Conservation (phyloP, 2,329 filamentous ascomycete genomes). For the Neofusicoccum ribis region DNA sequence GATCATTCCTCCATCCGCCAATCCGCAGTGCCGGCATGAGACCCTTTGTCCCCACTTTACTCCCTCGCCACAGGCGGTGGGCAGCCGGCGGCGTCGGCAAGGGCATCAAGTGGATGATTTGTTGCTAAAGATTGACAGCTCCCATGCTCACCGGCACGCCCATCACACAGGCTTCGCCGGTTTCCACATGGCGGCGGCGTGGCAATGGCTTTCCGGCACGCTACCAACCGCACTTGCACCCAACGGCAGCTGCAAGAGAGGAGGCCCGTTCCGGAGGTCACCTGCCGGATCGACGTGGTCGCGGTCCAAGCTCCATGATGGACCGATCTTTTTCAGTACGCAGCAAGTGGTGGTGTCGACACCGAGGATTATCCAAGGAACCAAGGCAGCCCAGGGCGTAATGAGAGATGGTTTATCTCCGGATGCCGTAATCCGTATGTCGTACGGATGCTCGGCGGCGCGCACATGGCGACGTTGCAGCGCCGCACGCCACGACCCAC, state of each 20-base stretch:
- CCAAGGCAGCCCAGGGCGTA: neutral
- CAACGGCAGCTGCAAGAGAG: neutral
- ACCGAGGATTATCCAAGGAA: constrained; percentile 6
- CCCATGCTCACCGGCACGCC: constrained; percentile 4
- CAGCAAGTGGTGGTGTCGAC: neutral
- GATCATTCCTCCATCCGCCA: constrained; percentile 14
- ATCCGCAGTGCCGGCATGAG: constrained; percentile 11
- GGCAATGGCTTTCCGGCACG: neutral
- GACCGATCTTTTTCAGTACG: neutral
- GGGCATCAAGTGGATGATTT: neutral
- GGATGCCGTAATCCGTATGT: neutral
- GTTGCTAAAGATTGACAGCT: constrained; percentile 1
- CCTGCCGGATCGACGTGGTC: constrained; percentile 14
- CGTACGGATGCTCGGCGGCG: neutral
- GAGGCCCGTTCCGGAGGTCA: constrained; percentile 11
- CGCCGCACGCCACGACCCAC: neutral
- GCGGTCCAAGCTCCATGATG: constrained; percentile 1
- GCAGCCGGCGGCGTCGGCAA: constrained; percentile 5
- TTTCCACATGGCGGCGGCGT: constrained; percentile 9
- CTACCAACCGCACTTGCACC: neutral
- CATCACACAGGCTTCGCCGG: neutral
- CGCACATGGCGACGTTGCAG: neutral
- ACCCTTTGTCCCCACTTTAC: constrained; percentile 8
- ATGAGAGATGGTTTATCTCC: neutral
- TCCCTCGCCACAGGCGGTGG: constrained; percentile 13